Conservation (phyloP, 139 green algal genomes). For the Bryopsis sp. region DNA sequence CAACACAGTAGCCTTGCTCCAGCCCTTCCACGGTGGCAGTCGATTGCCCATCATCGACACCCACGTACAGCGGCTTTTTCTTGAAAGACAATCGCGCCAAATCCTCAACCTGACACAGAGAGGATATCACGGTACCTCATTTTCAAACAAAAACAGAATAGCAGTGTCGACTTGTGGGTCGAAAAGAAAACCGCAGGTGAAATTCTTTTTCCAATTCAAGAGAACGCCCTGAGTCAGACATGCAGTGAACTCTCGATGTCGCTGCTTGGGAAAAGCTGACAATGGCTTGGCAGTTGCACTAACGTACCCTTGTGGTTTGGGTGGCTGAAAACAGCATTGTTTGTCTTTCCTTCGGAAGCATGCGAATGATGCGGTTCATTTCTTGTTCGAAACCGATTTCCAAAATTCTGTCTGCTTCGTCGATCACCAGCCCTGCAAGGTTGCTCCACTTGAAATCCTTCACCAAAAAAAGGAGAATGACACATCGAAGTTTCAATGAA, state of each 20-base stretch:
- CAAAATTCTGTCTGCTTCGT: slow-evolving; percentile 13
- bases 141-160: too few relatives aligned
- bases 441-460: slow-evolving; percentile 23
- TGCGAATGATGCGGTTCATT: slow-evolving; percentile 5
- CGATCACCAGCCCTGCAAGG: slow-evolving; percentile 51
- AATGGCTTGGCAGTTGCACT: background rate
- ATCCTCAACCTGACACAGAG: slow-evolving; percentile 75
- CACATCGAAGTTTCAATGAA: too few relatives aligned
- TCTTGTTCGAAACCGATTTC: slow-evolving; percentile 10
- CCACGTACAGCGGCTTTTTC: slow-evolving; percentile 88
- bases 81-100: slow-evolving; percentile 92
- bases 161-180: too few relatives aligned
- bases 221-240: too few relatives aligned
- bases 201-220: background rate
- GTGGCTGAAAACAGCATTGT: slow-evolving; percentile 97
- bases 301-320: slow-evolving; percentile 84
- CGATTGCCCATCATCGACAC: slow-evolving; percentile 77
- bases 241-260: too few relatives aligned
- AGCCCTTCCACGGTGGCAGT: slow-evolving; percentile 75
- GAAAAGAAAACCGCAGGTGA: too few relatives aligned
- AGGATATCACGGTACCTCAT: background rate
- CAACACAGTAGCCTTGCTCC: slow-evolving; percentile 95
- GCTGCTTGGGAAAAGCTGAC: background rate
- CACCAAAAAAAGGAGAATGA: too few relatives aligned
- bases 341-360: slow-evolving; percentile 72